A percentile compares a stretch with the other conserved stretches of the same genome.
Conservation (phyloP, 1,284 basidiomycete genomes). For the Sphagnurus paluster region DNA sequence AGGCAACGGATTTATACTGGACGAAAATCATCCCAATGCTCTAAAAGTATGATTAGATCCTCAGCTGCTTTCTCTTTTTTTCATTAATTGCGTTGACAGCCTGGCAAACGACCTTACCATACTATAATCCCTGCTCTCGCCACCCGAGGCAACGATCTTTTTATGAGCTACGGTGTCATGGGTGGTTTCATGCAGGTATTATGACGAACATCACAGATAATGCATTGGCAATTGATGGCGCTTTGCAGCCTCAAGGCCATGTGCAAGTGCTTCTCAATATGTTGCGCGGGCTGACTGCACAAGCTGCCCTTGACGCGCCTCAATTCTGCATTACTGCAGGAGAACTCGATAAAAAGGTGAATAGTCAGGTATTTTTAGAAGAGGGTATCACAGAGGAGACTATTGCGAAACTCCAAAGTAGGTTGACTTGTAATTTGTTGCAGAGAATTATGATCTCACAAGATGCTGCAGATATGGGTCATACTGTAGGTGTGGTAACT, state of each 20-base stretch:
- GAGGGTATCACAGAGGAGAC: slow-evolving; percentile 72
- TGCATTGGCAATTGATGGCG: slow-evolving; percentile 1
- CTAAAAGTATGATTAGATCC: slow-evolving; percentile 47
- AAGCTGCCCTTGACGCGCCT: slow-evolving; percentile 88
- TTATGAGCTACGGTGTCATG: slow-evolving; percentile 92
- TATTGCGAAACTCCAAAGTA: slow-evolving; percentile 62
- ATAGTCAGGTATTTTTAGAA: slow-evolving; percentile 87
- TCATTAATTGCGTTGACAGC: slow-evolving; percentile 36
- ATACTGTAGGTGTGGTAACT: slow-evolving; percentile 65
- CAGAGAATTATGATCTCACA: slow-evolving; percentile 6
- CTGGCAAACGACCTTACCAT: slow-evolving; percentile 90
- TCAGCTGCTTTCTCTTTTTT: background rate
- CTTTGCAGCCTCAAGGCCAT: slow-evolving; percentile 79
- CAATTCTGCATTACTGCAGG: slow-evolving; percentile 95
- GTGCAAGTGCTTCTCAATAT: slow-evolving; percentile 93
- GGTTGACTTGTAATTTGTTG: slow-evolving; percentile 21
- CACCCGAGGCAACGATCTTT: slow-evolving; percentile 78
- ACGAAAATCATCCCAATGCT: slow-evolving; percentile 82
- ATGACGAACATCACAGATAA: background rate
- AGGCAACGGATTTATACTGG: slow-evolving; percentile 81
- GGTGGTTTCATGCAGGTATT: slow-evolving; percentile 88
- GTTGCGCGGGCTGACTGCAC: slow-evolving; percentile 81
- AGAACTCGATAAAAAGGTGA: slow-evolving; percentile 62
- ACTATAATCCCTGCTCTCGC: slow-evolving; percentile 95
- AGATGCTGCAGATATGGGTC: slow-evolving; percentile 74